Conservation (phyloP, 2,329 filamentous ascomycete species). For the Zymoseptoria tritici region DNA sequence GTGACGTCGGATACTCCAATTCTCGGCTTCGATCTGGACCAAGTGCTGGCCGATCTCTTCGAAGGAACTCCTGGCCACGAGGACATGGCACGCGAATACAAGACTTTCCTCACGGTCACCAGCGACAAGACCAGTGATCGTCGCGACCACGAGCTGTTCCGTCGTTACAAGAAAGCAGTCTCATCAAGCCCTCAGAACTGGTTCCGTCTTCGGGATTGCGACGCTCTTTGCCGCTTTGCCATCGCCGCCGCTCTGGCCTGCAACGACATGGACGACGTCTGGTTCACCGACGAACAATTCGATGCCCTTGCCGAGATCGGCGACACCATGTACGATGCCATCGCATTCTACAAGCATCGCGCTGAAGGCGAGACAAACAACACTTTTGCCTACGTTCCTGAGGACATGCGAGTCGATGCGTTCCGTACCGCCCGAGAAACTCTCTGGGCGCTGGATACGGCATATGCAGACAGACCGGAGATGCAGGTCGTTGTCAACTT, state of each 20-base stretch:
- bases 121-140: slow-evolving; percentile 16
- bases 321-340: slow-evolving; percentile 27
- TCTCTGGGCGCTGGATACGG: slow-evolving; percentile 30
- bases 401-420: slow-evolving; percentile 17
- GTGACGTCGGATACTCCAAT: slow-evolving; percentile 10
- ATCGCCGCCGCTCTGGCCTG: slow-evolving; percentile 28
- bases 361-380: slow-evolving; percentile 31
- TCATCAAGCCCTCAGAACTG: slow-evolving; percentile 20
- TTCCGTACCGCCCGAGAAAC: slow-evolving; percentile 25
- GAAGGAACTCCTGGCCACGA: slow-evolving; percentile 8
- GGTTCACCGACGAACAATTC: slow-evolving; percentile 22
- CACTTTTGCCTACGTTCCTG: slow-evolving; percentile 28
- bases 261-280: slow-evolving; percentile 22
- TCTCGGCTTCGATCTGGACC: slow-evolving; percentile 11
- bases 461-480: slow-evolving; percentile 9
- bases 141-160: slow-evolving; percentile 20
- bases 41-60: slow-evolving; percentile 28
- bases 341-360: slow-evolving; percentile 31
- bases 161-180: slow-evolving; percentile 25
- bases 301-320: slow-evolving; percentile 22
- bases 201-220: slow-evolving; percentile 31
- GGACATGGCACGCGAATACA: slow-evolving; percentile 16
- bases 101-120: slow-evolving; percentile 14
- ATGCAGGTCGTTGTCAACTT: slow-evolving; percentile 19
- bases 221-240: slow-evolving; percentile 29